Base-by-base conservation (phyloP, 768 basidiomycete species). In the Phylloporus rhodoxanthus region DNA sequence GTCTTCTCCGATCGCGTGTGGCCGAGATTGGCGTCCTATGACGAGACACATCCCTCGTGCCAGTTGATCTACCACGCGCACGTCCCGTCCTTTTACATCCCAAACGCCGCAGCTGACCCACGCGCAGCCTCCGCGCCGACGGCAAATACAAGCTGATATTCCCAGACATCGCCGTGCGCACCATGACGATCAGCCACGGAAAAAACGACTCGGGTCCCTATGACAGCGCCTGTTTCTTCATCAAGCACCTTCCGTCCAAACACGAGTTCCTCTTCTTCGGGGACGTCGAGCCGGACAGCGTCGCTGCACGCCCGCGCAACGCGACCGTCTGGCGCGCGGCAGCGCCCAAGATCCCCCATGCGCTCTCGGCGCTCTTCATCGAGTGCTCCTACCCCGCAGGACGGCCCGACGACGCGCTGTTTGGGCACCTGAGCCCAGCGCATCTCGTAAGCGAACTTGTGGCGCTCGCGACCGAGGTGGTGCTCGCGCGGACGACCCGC, bases 221-320 rank as follows among this genome's bases (percentile, higher is more conserved):
- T 68, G 76, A 84, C 14, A 87, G 87, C 13, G 72, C 85, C 1
- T 95, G 93, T 14, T 94, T 88, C 72, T 95, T 95, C 66, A 67
- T 97, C 57, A 79, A 82, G 13, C 78, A 87, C 56, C 75, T 87
- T 45, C 68, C 75, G 15, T 74, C 76, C 29, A 66, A 65, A 1
- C 75, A 72, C 41, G 89, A 95, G 65, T 84, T 97, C 56, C 73
- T 97, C 32, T 97, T 97, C 69, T 95, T 96, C 58, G 95, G 95
- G 1, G 93, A 95, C 67, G 85, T 96, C 52, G 91, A 94, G 60
- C 89, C 91, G 8, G 91, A 94, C 69, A 78, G 78, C 43, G 58
- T 93, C 41, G 75, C 87, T 6, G n/a, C 60, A 14, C 66, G 70
- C 13, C 84, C 85, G 5, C 75, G 71, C 44, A 94, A 84, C 33